Base-by-base conservation (phyloP, 1,284 basidiomycete genomes). In the Xerocomus amazonicus region DNA sequence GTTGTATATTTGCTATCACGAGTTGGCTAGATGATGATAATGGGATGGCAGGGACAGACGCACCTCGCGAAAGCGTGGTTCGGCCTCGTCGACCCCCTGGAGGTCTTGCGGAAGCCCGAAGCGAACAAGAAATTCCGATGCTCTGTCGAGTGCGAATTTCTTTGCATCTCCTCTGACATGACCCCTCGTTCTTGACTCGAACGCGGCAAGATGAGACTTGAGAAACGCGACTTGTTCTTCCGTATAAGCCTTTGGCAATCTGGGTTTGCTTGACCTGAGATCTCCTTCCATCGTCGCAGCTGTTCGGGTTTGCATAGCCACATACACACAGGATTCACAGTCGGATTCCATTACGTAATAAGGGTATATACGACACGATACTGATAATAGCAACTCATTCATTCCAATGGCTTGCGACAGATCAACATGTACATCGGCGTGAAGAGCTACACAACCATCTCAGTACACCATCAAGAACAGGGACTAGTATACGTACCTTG, bases 351-450 rank as follows among this genome's bases (percentile, higher is more conserved):
- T 53, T 56, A 48, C 6, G 42, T 43, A 43, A 43, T 31, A 17
- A n/a, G n/a, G 31, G 8, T 31, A 13, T 31, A 31, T 13, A n/a
- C 6, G 4, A 23, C 6, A 31, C 29, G 8, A 39, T 23, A 26
- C 13, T 39, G 28, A 14, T 29, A 28, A n/a, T n/a, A 8, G 19
- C 26, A 39, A 27, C 10, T 29, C 43, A 62, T 17, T 48, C 43
- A 23, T 26, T 59, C 49, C 17, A 44, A 26, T 1, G 88, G 86
- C 69, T 90, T 90, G 68, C 82, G 77, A 59, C 73, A 74, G 47
- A 90, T 63, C 35, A 81, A 83, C 27, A 90, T 70, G 59, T 84
- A 87, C 87, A 90, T 90, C 0, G 88, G 87, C 12, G 88, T 90
- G 68, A 90, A 90, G 14, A 90, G 74, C 87, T 90, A 60, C 28